Evolutionary conservation across 192 early-diverging fungal species (phyloP), one percentile per base, ranked within the genome.

Genomic region (Coemansia brasiliensis): DNA sequence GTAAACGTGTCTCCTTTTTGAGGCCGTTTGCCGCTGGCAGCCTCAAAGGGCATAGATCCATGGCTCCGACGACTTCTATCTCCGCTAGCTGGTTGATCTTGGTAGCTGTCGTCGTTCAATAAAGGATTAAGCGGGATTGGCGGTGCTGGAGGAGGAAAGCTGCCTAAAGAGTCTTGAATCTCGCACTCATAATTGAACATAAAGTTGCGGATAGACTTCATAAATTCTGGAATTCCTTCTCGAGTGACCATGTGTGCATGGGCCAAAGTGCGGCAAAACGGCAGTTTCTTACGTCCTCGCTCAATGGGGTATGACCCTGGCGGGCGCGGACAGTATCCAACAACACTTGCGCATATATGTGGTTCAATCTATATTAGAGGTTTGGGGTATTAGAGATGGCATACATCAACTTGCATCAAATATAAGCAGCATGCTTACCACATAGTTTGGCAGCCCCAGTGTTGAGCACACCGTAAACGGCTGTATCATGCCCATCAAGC

Each of bases 401-500:
- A 52, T 15, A 56, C 13, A 10, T 35, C 32, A 35, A 35, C 32
- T 5, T 35, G 32, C 32, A 35, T 35, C 10, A 7, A 35, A 35
- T 35, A 35, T 35, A 35, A 4, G n/a, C 6, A 4, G n/a, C 6
- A 9, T 52, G 66, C 69, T 41, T 79, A 79, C 75, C 48, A 22
- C 35, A 22, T 57, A 63, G 32, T 57, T 56, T 1, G 69, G 69
- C 52, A 74, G 57, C 0, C 77, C 77, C 3, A 66, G 60, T 45
- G 60, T 43, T 15, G 67, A 74, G 6, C 57, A 63, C 11, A 80
- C 64, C 2, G 52, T 48, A 20, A 73, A 69, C 27, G 67, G 61
- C 57, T 82, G 80, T 12, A 72, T 55, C 60, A 82, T 72, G 46
- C 80, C 80, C 45, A 62, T 67, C 41, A 82, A 49, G 56, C 80